Conservation (phyloP, 169 alveolate species). For the Plasmodium coatneyi region DNA sequence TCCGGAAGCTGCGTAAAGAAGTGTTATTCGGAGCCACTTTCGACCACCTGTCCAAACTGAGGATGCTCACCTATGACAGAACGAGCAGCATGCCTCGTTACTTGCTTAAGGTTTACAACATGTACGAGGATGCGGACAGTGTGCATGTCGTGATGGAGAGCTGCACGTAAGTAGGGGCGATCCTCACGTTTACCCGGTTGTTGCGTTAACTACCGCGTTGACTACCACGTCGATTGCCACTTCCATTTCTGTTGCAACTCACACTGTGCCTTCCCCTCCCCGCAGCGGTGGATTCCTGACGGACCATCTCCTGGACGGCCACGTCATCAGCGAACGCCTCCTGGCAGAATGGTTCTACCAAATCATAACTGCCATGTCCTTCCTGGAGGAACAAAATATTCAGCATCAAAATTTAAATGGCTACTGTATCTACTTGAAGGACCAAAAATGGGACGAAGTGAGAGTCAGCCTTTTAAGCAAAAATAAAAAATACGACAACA, state of each 20-base stretch:
- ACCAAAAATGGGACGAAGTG: slow-evolving; percentile 18
- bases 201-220: not conserved
- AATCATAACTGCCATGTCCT: slow-evolving; percentile 30
- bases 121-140: slow-evolving; percentile 17
- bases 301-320: slow-evolving; percentile 14
- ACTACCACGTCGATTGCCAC: not conserved
- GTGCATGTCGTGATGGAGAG: slow-evolving; percentile 46
- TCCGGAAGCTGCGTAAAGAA: not conserved
- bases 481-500: slow-evolving; percentile 48
- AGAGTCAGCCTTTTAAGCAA: slow-evolving; percentile 57
- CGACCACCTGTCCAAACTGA: slow-evolving; percentile 4
- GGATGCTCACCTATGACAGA: slow-evolving; percentile 15
- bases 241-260: not conserved
- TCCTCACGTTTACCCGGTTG: not conserved
- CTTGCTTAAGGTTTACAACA: slow-evolving; percentile 43
- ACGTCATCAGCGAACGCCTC: slow-evolving; percentile 15
- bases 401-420: slow-evolving; percentile 69
- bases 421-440: slow-evolving; percentile 49
- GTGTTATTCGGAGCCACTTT: slow-evolving; percentile 14
- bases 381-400: slow-evolving; percentile 35
- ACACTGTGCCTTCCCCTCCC: not conserved
- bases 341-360: slow-evolving; percentile 69
- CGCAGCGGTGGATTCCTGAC: slow-evolving; percentile 56
- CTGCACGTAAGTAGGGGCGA: slow-evolving; percentile 23
- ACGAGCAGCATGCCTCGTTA: not conserved